phyloP scores from a whole-genome alignment of 352 stramenopile genomes.

The Pythium monospermum region DNA sequence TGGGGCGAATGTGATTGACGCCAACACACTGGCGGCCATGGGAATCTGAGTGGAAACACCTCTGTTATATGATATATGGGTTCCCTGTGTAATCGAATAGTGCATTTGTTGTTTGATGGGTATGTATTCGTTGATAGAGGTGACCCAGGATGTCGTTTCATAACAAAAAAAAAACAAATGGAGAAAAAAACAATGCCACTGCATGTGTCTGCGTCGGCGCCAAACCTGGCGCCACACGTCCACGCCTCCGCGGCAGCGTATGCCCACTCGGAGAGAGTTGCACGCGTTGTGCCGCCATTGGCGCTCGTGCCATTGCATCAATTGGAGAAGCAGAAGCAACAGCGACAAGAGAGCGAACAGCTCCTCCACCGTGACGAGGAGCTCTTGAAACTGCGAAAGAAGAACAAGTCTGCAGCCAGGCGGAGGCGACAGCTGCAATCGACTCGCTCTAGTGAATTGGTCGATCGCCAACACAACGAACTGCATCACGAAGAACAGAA shows the following conservation, averaged over 20 bases:
- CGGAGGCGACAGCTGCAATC: too few species aligned
- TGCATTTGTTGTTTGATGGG: too few species aligned
- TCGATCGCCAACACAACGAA: too few species aligned
- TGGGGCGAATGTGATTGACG: constrained; percentile 4
- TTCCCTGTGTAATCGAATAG: not conserved
- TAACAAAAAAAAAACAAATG: not conserved
- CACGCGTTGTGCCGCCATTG: constrained; percentile 35
- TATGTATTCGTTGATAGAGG: not conserved
- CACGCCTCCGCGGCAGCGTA: not conserved
- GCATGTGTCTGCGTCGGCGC: constrained; percentile 12
- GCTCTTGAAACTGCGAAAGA: not conserved
- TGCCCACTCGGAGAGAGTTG: constrained; percentile 16
- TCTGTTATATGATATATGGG: not conserved
- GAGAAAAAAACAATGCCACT: not conserved
- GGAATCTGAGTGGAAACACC: not conserved
- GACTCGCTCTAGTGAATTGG: too few species aligned
- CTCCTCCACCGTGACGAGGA: constrained; percentile 1
- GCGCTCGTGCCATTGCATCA: constrained; percentile 44
- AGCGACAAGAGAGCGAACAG: constrained; percentile 10
- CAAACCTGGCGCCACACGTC: constrained; percentile 6
- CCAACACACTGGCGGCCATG: not conserved
- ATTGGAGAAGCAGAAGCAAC: constrained; percentile 13
- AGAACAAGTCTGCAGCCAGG: too few species aligned
- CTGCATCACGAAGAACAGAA: constrained; percentile 18
- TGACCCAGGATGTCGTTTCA: constrained; percentile 13